These are phyloP conservation scores for Pholiota molesta DNA, from an alignment of 768 basidiomycete genomes.

Conservation along the genomic window DNA sequence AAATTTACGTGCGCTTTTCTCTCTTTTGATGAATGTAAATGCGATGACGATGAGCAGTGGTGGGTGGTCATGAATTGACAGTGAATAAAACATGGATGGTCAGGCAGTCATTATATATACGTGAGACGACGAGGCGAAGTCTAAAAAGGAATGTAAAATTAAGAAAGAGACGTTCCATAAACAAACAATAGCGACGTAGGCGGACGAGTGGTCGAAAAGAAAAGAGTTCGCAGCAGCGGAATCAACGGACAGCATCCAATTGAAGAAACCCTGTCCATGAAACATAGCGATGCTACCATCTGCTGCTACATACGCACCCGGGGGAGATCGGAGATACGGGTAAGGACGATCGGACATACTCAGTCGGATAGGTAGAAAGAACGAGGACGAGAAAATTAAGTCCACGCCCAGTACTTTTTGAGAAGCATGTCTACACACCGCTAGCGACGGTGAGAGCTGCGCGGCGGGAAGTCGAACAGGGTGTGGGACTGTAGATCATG, in stretches of 20 bases:
- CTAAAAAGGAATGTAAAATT: not conserved
- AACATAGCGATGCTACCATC: not conserved
- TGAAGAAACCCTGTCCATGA: not conserved
- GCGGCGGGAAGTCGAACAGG: not conserved
- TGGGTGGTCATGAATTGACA: not conserved
- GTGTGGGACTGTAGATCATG: not conserved
- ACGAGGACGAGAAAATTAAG: not conserved
- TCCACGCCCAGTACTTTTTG: not conserved
- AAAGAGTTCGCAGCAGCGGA: not conserved
- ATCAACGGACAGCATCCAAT: not conserved
- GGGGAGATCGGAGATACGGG: not conserved
- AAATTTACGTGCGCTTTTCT: not conserved
- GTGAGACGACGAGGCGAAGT: not conserved
- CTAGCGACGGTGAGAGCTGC: not conserved
- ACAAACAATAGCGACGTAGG: not conserved
- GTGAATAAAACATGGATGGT: not conserved
- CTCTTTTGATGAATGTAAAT: not conserved
- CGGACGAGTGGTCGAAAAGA: not conserved
- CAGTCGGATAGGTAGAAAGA: not conserved
- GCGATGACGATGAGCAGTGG: not conserved
- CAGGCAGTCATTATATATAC: not conserved
- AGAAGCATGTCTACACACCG: not conserved
- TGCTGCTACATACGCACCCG: not conserved
- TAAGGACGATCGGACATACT: not conserved
- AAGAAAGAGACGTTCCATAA: not conserved